Evolutionary conservation across 73 alveolate species (phyloP), one percentile per base, ranked within the genome.

Genomic region (Diophrys sp.): DNA sequence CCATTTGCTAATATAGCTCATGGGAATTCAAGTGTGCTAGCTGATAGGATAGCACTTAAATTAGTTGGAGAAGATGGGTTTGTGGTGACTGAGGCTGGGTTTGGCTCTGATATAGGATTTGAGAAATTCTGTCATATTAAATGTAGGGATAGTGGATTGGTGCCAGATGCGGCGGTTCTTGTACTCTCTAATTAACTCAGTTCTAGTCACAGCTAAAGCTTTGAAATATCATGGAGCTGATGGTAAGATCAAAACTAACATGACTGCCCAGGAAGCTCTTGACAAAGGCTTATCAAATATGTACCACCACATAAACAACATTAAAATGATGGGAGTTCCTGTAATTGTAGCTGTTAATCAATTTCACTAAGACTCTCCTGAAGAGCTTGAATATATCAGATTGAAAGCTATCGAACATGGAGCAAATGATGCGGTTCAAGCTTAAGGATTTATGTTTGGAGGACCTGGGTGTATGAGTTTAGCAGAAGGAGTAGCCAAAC

Each of bases 71-170:
- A 57, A 54, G 89, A 67, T 25, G 89, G 89, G 71, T 81, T 73
- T 26, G 89, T 81, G 23, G 73, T 81, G 31, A 81, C 89, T 0
- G 89, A 81, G 73, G 83, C 78, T 1, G 81, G 71, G 28, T 73
- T 0, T 27, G 44, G 81, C 24, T 27, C 71, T 14, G 80, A 81
- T 82, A 81, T 81, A 76, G 89, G 89, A 55, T 80, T 74, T 11
- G 89, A 81, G 73, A 81, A 81, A 82, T 81, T 81, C 67, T 81
- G 77, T 85, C 71, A 81, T 82, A 81, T 81, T 81, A 81, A 81
- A 71, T 81, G 89, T 75, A 73, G 78, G 74, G 71, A 81, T 70
- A 66, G 80, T 57, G 89, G 86, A 1, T 62, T 81, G 72, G 57
- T 70, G 31, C 89, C 89, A 2, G 85, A 72, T 71, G 77, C 85